Evolutionary conservation across 2,329 filamentous ascomycete genomes (phyloP).

Genomic region (Fusarium annulatum): DNA sequence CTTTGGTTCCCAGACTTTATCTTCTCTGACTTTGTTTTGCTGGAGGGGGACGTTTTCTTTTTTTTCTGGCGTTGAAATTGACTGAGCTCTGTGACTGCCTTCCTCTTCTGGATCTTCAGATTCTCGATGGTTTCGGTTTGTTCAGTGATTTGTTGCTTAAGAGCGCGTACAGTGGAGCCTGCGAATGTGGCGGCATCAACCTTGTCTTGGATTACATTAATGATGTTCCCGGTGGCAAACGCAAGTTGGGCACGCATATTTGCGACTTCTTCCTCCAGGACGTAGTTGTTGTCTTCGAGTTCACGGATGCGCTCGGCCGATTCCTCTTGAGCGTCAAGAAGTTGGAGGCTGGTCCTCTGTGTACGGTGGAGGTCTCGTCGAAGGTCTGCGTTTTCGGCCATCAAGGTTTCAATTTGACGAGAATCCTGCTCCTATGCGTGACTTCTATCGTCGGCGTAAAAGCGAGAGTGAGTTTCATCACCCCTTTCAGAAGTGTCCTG

Average conservation of each 20-base stretch:
- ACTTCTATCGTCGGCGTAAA: neutral
- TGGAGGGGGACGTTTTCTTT: no score
- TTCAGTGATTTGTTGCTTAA: accelerated
- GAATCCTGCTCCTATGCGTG: neutral
- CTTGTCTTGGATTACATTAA: neutral
- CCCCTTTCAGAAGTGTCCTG: no score
- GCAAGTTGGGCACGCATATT: neutral
- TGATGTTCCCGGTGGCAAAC: accelerated
- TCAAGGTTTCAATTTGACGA: neutral
- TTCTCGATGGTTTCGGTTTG: neutral
- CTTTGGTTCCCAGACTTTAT: no score
- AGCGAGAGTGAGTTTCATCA: no score
- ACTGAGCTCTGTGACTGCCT: no score
- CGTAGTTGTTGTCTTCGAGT: neutral
- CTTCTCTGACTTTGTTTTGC: no score
- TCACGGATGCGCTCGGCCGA: neutral
- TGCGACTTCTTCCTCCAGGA: neutral
- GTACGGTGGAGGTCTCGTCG: neutral
- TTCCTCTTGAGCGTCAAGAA: neutral
- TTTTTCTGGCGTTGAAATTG: no score
- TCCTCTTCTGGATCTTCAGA: no score
- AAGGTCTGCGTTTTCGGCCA: neutral
- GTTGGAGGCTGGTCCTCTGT: neutral
- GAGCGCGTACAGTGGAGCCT: accelerated
- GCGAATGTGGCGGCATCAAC: accelerated